Evolutionary conservation across 257 asterid genomes (phyloP), one percentile per base, ranked within the genome.

Genomic region (Fraxinus excelsior): DNA sequence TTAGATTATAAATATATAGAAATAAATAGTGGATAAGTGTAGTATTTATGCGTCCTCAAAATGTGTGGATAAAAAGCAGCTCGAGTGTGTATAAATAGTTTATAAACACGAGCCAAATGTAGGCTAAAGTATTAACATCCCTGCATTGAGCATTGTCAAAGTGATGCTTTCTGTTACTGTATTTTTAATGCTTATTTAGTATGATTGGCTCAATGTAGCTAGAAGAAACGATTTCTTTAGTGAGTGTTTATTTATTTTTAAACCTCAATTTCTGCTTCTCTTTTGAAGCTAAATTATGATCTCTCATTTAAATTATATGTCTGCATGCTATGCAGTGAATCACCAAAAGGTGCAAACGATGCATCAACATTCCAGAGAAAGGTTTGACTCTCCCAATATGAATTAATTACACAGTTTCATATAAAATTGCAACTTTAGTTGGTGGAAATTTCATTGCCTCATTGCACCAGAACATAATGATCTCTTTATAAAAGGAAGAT

Each of bases 341-440:
- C 98, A 75, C 97, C 99, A 19, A 96, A 93, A 90, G 99, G 99
- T 84, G 98, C 94, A 60, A 88, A 91, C 82, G 99, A 96, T 84
- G 99, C 97, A 73, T 96, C 99, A 13, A 93, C 99, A 32, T 93
- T 93, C 85, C 99, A 96, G 82, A 93, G 98, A 80, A 96, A 96
- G 99, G 99, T 96, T 85, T 79, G 91, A 78, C 73, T 70, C 76
- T 80, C 71, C 53, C 40, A 53, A 28, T 71, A 38, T 76, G 71
- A 35, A 79, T 80, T 23, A 70, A 76, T 70, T 49, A 72, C 56
- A n/a, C 74, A 64, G 16, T 40, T 62, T 26, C 13, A 38, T 53
- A 51, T 31, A 35, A 40, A 64, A 71, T 40, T 73, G 60, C 35
- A 18, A 21, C 19, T 71, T 40, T 49, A 58, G 58, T 73, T 29